Conservation (phyloP, 495 filamentous ascomycete genomes). For the Cairneyella variabilis region DNA sequence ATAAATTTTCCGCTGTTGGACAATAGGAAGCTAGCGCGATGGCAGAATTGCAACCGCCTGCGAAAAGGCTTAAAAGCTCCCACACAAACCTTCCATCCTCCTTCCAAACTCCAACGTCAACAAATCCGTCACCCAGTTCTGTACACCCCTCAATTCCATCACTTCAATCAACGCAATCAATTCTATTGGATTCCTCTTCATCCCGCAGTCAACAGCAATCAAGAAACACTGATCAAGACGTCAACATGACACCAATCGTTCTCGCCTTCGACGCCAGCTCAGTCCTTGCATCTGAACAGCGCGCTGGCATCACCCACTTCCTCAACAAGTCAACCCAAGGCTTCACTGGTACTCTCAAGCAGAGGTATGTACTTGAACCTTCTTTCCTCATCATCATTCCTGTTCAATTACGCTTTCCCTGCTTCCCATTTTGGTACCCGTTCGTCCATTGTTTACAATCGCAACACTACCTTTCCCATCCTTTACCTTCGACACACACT, state of each 20-base stretch:
- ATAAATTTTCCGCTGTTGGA: too few relatives aligned
- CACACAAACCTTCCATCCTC: not conserved
- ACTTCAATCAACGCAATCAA: not conserved
- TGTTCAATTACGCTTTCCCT: not conserved
- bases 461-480: too few relatives aligned
- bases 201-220: not conserved
- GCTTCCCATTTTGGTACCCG: not conserved
- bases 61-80: constrained; percentile 13
- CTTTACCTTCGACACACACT: too few relatives aligned
- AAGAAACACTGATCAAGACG: too few relatives aligned
- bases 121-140: not conserved
- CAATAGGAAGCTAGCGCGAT: not conserved
- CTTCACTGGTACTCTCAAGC: constrained; percentile 55
- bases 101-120: not conserved
- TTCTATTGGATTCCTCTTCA: not conserved
- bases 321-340: constrained; percentile 45
- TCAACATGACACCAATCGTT: too few relatives aligned
- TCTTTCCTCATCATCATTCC: not conserved
- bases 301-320: constrained; percentile 56
- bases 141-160: too few relatives aligned
- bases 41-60: constrained; percentile 3
- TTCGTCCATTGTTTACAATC: too few relatives aligned
- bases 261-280: too few relatives aligned
- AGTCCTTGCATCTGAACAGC: too few relatives aligned
- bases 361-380: constrained; percentile 39